Base-by-base conservation (phyloP, 208 protist genomes). In the Crithidia brevicula region DNA sequence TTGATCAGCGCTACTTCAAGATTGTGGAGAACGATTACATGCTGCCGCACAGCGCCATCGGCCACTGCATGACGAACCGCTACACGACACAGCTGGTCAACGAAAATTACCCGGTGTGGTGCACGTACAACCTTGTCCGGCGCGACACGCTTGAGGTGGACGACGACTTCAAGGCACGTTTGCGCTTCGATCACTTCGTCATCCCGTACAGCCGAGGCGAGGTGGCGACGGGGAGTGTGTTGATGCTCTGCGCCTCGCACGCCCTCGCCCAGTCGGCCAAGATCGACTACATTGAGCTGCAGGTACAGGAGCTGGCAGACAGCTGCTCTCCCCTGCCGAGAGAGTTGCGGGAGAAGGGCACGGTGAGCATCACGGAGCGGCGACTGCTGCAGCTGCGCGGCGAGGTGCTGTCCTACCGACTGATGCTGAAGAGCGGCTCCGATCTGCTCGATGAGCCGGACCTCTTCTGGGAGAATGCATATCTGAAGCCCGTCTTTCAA, bases 391-490 rank as follows among this genome's bases (percentile, higher is more conserved):
- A 88, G 65, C 72, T 91, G 30, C 82, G 85, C 22, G 88, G 85
- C 3, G 82, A 91, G 62, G 80, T 93, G 56, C 74, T 93, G 60
- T 87, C 82, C 11, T 91, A 89, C 50, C 82, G 88, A 0, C 74
- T 93, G 3, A 91, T 89, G 82, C 56, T 93, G n/a, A 90, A 91
- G 70, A 89, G 82, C 62, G 88, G 83, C 25, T 91, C 84, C 2
- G 86, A 93, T 50, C 67, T 93, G 50, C 82, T 93, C 63, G 88
- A 93, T 36, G 85, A 93, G 67, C 88, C 88, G 1, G 84, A 90
- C 57, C 86, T 93, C 16, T 93, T 93, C 56, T 93, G 88, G 88
- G 82, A 93, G 60, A 89, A 89, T 74, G 76, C 88, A 10, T 89
- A 89, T 53, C 58, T 93, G 25, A 93, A 91, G 56, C 88, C 84